Percentiles rank a stretch among this genome's conserved stretches.
Conservation (phyloP, 441 rosid genomes). For the Gossypium trilobum region DNA sequence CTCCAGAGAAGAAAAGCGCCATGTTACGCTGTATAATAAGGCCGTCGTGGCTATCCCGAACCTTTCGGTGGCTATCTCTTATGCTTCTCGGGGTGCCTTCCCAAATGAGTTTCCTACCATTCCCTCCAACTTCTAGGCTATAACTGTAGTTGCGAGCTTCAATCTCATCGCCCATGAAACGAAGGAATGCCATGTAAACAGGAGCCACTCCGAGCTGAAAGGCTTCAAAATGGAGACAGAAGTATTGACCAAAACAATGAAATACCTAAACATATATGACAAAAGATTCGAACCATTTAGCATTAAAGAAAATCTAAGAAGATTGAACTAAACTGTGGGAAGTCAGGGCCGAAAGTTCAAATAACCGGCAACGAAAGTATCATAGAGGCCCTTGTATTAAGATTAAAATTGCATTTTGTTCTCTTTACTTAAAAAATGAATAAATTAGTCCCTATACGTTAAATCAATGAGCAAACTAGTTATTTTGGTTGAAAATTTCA, state of each 20-base stretch:
- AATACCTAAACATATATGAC: constrained; percentile 47
- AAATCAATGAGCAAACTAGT: no score
- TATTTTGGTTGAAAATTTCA: no score
- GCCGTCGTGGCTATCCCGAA: constrained; percentile 94
- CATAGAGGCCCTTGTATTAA: no score
- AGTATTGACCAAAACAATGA: constrained; percentile 90
- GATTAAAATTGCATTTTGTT: no score
- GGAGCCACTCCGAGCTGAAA: constrained; percentile 96
- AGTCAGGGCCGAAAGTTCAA: neutral
- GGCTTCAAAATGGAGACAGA: constrained; percentile 93
- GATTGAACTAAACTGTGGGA: neutral
- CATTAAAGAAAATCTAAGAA: neutral
- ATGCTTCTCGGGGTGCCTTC: constrained; percentile 89
- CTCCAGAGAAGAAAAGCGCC: constrained; percentile 96
- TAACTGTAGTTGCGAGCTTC: constrained; percentile 86
- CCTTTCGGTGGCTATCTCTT: constrained; percentile 89
- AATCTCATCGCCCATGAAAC: constrained; percentile 87
- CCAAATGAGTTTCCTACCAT: constrained; percentile 79
- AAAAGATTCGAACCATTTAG: neutral
- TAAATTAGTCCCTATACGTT: no score
- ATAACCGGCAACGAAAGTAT: neutral
- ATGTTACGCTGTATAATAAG: constrained; percentile 82
- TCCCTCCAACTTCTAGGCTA: constrained; percentile 92
- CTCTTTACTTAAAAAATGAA: no score
- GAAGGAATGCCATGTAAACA: constrained; percentile 87